Conservation (phyloP, 2,329 filamentous ascomycete genomes). For the Nemania serpens region DNA sequence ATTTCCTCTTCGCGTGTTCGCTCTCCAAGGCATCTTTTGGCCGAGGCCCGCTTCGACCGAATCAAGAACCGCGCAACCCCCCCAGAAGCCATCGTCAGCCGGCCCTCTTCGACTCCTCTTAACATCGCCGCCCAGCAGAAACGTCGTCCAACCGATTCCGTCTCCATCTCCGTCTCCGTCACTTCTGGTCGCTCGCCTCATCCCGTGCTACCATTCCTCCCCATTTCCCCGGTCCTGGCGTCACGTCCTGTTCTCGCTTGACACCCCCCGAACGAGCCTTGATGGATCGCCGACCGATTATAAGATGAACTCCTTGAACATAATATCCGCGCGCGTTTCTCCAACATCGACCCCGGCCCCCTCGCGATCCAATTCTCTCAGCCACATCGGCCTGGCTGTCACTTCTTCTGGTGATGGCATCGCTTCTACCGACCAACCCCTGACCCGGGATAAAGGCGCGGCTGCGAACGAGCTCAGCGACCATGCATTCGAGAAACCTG, state of each 20-base stretch:
- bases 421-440: constrained; percentile 41
- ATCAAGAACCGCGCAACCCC: neutral
- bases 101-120: neutral
- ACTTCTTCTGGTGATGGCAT: constrained; percentile 45
- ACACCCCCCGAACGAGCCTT: constrained; percentile 37
- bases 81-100: neutral
- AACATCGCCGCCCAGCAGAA: neutral
- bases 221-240: neutral
- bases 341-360: constrained; percentile 60
- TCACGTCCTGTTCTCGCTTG: constrained; percentile 22
- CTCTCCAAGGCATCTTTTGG: neutral
- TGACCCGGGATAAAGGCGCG: constrained; percentile 35
- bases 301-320: constrained; percentile 97
- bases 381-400: constrained; percentile 55
- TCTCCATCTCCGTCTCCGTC: neutral
- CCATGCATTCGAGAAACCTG: constrained; percentile 43
- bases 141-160: neutral
- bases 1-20: neutral
- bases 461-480: constrained; percentile 44
- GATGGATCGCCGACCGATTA: constrained; percentile 59
- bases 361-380: constrained; percentile 65
- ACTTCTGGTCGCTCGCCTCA: neutral
- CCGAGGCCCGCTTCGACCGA: constrained; percentile 2
- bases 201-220: neutral
- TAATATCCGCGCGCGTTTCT: constrained; percentile 83